Conservation (phyloP, 305 asterid genomes). For the Coffea humblotiana region DNA sequence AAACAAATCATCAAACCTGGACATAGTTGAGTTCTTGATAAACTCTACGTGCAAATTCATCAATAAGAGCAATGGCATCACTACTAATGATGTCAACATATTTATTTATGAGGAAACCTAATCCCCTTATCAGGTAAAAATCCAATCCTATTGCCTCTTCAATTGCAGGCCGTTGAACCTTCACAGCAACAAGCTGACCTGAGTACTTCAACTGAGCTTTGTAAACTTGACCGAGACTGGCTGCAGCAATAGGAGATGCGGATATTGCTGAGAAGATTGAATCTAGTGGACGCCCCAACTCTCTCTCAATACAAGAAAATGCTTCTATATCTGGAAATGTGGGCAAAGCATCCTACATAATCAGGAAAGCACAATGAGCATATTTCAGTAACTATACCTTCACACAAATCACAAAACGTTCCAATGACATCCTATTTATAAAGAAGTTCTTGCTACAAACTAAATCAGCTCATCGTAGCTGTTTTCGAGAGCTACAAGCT, state of each 20-base stretch:
- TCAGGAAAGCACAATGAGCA: not conserved
- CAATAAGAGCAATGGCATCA: constrained; percentile 90
- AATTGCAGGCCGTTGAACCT: constrained; percentile 97
- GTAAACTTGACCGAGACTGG: constrained; percentile 98
- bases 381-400: not conserved
- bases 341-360: constrained; percentile 88
- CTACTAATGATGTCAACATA: constrained; percentile 80
- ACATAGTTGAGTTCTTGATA: constrained; percentile 98
- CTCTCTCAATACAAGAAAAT: constrained; percentile 85
- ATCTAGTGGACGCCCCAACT: constrained; percentile 78
- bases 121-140: constrained; percentile 83
- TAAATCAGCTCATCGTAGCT: not conserved
- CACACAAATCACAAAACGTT: not conserved
- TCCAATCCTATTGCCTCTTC: constrained; percentile 92
- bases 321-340: constrained; percentile 98
- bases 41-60: constrained; percentile 96
- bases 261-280: constrained; percentile 80
- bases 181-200: constrained; percentile 91
- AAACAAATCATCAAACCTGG: constrained; percentile 57
- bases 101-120: constrained; percentile 79
- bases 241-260: constrained; percentile 95
- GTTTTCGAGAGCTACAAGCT: too few species aligned
- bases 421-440: not conserved
- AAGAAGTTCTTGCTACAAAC: not conserved
- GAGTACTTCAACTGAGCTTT: constrained; percentile 87